phyloP scores from a whole-genome alignment of 208 protist genomes.

The Leptomonas seymouri region DNA sequence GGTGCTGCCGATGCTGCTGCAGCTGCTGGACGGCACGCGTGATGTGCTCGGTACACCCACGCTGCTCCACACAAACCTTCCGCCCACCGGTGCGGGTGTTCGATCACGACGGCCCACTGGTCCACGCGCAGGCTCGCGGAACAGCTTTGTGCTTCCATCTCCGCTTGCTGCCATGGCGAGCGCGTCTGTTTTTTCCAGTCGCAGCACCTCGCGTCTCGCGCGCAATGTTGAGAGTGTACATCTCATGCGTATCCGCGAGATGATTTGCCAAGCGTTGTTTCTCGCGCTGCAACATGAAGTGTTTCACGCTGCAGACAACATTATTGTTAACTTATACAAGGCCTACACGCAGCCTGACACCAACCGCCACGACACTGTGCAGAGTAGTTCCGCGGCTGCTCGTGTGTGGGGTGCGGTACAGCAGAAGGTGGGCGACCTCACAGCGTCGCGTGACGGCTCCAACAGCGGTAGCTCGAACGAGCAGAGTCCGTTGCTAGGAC shows the following conservation, averaged over 20 bases:
- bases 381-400: neutral
- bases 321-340: constrained; percentile 61
- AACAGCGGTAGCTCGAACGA: neutral
- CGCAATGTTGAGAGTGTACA: constrained; percentile 48
- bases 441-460: neutral
- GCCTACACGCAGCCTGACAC: constrained; percentile 33
- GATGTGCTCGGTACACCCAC: constrained; percentile 36
- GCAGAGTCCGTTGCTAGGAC: constrained; percentile 3
- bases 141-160: neutral
- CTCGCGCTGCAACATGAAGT: constrained; percentile 46
- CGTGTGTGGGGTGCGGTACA: constrained; percentile 1
- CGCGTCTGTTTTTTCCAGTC: neutral
- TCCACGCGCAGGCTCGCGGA: neutral
- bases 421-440: neutral
- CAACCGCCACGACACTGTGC: neutral
- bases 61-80: constrained; percentile 1
- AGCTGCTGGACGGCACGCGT: constrained; percentile 54
- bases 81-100: neutral
- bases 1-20: constrained; percentile 57
- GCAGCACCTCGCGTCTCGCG: constrained; percentile 35
- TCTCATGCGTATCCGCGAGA: constrained; percentile 62
- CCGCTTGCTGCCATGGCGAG: neutral
- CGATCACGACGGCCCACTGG: neutral
- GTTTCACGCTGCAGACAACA: constrained; percentile 51
- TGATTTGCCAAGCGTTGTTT: constrained; percentile 62